Base-by-base conservation (phyloP, 2,329 filamentous ascomycete genomes). In the Ceratocystis albifundus region DNA sequence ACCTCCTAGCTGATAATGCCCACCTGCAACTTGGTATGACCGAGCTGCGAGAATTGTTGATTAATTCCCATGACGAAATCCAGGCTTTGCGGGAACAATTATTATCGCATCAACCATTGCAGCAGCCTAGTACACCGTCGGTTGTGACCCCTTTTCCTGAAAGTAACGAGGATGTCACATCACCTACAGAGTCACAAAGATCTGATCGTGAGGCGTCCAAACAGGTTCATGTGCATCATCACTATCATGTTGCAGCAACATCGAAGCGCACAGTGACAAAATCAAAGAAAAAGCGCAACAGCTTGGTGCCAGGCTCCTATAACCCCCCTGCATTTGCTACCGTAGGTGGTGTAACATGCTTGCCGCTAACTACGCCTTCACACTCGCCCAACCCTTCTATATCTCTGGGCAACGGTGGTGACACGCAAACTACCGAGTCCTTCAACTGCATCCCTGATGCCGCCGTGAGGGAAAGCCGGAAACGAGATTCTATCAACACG, bases 1-100 rank as follows among this genome's bases (percentile, higher is more conserved):
- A 97, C 74, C 89, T 99, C 66, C 79, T 99, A 20, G 88, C 96
- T 72, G 94, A 99, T 74, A 99, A 99, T 73, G 90, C 92, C 8
- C 96, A 90, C 71, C 78, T 99, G 57, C 94, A 99, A 74, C 82
- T 94, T 69, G 91, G 91, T 17, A 95, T 97, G 68, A 84, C 92
- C 64, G 94, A 99, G 77, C 78, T 99, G 61, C 83, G 92, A 20
- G 92, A 96, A 73, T 87, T 99, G 85, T 80, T 99, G 25, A 83
- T 90, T 72, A 91, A 84, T 73, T 96, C 93, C 2, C 96, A 97
- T 72, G 89, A 96, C 71, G 93, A 99, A 76, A 94, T 97, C 2
- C 90, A 96, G 73, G 84, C 83, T 55, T 77, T 99, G 22, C 82
- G 93, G 30, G 89, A 96, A 69, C 89, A 96, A 74, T 79, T 97